Evolutionary conservation across 1,284 basidiomycete species (phyloP).

Genomic region (Pseudozyma tsukubaensis): DNA sequence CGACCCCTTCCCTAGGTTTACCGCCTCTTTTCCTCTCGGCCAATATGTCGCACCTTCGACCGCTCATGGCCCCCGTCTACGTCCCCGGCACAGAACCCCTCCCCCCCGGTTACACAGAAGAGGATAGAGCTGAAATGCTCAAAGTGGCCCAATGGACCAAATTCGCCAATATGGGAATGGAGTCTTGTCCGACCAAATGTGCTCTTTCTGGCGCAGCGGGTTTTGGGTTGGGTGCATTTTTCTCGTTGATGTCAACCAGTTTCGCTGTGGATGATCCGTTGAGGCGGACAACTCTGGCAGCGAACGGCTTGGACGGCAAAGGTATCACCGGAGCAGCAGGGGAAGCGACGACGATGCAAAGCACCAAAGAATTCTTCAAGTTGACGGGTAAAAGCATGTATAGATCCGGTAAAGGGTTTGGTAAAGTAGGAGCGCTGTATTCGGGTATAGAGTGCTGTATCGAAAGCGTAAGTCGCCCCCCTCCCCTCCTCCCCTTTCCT

Average conservation of each 20-base stretch:
- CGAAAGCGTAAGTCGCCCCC: conserved; percentile 92
- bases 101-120: conserved; percentile 83
- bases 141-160: conserved; percentile 82
- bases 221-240: conserved; percentile 91
- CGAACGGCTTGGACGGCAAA: conserved; percentile 26
- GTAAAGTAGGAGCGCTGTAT: conserved; percentile 92
- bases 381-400: conserved; percentile 96
- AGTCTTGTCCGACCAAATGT: conserved; percentile 86
- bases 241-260: conserved; percentile 93
- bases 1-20: background rate
- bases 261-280: conserved; percentile 93
- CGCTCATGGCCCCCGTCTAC: conserved; percentile 59
- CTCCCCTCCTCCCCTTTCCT: too few species aligned
- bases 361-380: conserved; percentile 86
- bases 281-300: conserved; percentile 52
- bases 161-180: conserved; percentile 78
- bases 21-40: too few species aligned
- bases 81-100: conserved; percentile 72
- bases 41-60: conserved; percentile 35
- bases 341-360: conserved; percentile 72
- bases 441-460: conserved; percentile 94
- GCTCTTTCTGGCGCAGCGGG: conserved; percentile 81
- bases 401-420: conserved; percentile 89
- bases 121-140: conserved; percentile 77
- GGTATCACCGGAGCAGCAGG: too few species aligned